phyloP scores from a whole-genome alignment of 1,284 basidiomycete genomes.

The Mrakiaceae sp. region DNA sequence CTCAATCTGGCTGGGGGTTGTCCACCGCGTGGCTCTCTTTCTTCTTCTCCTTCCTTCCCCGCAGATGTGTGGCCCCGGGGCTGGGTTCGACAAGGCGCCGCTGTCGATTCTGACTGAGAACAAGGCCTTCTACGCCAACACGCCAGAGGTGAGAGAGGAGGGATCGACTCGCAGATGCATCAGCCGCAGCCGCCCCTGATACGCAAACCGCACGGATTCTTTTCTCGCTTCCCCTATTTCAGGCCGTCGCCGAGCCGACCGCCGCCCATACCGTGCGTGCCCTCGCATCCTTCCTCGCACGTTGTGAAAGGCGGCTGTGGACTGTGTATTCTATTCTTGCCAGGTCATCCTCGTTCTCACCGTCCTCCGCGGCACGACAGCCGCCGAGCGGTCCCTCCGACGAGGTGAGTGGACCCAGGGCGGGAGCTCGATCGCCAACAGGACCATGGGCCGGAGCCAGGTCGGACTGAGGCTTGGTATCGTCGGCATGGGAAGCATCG shows the following conservation, averaged over 20 bases:
- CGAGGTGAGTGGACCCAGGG: slow-evolving; percentile 12
- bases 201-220: too few species aligned
- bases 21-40: too few species aligned
- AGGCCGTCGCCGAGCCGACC: slow-evolving; percentile 9
- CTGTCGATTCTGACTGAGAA: neutral
- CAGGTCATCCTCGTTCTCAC: slow-evolving; percentile 15
- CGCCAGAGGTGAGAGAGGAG: neutral
- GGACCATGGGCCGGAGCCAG: slow-evolving; percentile 5
- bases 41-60: too few species aligned
- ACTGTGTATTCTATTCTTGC: neutral
- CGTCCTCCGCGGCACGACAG: slow-evolving; percentile 5
- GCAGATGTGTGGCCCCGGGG: neutral
- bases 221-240: too few species aligned
- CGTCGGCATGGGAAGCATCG: slow-evolving; percentile 15
- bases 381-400: slow-evolving; percentile 9
- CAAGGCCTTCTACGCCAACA: slow-evolving; percentile 11
- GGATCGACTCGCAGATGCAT: too few species aligned
- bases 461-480: slow-evolving; percentile 12
- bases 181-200: too few species aligned
- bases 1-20: neutral
- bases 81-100: slow-evolving; percentile 9
- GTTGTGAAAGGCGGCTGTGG: neutral
- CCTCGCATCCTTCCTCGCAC: neutral
- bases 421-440: slow-evolving; percentile 1
- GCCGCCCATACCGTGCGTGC: slow-evolving; percentile 12